phyloP scores from a whole-genome alignment of 306 rosid genomes.

The Senna tora region DNA sequence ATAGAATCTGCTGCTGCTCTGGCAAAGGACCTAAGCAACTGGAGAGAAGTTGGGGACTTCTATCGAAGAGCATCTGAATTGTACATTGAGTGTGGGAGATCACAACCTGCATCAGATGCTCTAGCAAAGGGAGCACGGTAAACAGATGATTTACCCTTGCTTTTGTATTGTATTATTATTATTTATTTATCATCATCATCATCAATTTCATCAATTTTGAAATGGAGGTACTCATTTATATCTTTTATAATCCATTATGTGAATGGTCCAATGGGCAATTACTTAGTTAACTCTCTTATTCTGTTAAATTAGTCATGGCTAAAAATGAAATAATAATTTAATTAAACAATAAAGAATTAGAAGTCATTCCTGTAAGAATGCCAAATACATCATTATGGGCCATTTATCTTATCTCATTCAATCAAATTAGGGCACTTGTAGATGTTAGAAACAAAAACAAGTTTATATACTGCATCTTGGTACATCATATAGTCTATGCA shows the following conservation, averaged over 20 bases:
- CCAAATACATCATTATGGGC: constrained; percentile 15
- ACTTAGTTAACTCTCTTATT: not conserved
- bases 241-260: constrained; percentile 26
- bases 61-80: constrained; percentile 85
- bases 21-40: constrained; percentile 81
- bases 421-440: constrained; percentile 12
- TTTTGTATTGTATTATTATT: not conserved
- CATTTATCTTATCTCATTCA: constrained; percentile 1
- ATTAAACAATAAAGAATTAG: constrained; percentile 10
- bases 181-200: not conserved
- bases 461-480: constrained; percentile 19
- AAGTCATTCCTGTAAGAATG: constrained; percentile 15
- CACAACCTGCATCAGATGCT: constrained; percentile 96
- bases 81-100: constrained; percentile 77
- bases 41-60: constrained; percentile 84
- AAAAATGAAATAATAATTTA: not conserved
- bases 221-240: constrained; percentile 4
- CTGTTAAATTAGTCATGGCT: constrained; percentile 6
- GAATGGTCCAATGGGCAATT: not conserved
- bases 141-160: constrained; percentile 28
- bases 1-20: constrained; percentile 95
- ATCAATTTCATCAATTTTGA: not conserved
- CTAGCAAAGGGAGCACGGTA: constrained; percentile 96
- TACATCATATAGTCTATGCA: constrained; percentile 12
- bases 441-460: constrained; percentile 15